Base-by-base conservation (phyloP, 345 rosid genomes). In the Clausena lansium region DNA sequence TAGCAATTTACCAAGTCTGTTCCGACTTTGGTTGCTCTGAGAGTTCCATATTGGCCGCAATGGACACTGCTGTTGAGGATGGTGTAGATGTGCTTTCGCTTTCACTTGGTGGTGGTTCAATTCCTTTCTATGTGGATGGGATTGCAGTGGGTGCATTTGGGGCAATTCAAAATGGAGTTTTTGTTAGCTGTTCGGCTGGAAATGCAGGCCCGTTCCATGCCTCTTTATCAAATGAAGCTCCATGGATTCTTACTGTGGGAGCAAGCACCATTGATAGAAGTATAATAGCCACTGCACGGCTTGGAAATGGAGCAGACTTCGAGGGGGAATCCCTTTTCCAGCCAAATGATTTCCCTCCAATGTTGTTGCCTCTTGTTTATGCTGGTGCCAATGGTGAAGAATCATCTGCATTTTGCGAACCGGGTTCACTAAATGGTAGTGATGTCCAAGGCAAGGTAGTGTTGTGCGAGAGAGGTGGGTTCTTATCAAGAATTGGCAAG, bases 221-320 rank as follows among this genome's bases (percentile, higher is more conserved):
- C 10, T 75, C 91, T 6, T 77, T 87, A 27, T 80, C 84, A 5
- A 90, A 87, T 25, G 87, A 89, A 47, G 95, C 93, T 20, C 95
- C 92, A 0, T 89, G 93, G 93, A 86, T 89, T 57, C 81, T 89
- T 15, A 89, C 91, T 0, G 90, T 87, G 13, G 93, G 92, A 59
- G 93, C 92, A 27, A 88, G 89, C 74, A 86, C 92, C 8, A 74
- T 79, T 57, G 90, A 91, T 57, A 82, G 95, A 75, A 87, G 74
- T 78, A 75, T 91, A 25, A 57, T 74, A 1, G 89, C 91, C 24
- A 81, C 75, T 24, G 88, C 85, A 1, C 61, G 73, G 62, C 83
- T 91, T 5, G 89, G 90, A 19, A 82, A 86, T 63, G 87, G 88
- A n/a, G 33, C 63, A 35, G 80, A 41, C 24, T 72, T 80, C 6